phyloP scores from a whole-genome alignment of 257 asterid genomes.

The Capsicum rhomboideum region DNA sequence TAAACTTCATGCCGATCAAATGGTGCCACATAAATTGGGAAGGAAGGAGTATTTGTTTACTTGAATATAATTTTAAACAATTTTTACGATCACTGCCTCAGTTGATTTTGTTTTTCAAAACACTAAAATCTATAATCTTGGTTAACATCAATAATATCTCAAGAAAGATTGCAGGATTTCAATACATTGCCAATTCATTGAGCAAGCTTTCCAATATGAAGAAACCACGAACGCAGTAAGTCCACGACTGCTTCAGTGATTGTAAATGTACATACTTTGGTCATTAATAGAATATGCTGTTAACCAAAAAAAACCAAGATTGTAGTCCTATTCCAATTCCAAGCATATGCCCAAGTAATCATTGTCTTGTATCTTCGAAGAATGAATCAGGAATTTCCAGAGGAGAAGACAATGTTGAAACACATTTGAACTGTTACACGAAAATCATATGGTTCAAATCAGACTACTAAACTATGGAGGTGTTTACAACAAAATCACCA shows the following conservation, averaged over 20 bases:
- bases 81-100: too few species aligned
- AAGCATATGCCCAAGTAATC: background rate
- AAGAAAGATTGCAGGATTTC: background rate
- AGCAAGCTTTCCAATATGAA: background rate
- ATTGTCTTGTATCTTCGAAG: conserved; percentile 18
- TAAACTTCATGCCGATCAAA: too few species aligned
- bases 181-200: background rate
- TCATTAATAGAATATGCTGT: too few species aligned
- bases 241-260: too few species aligned
- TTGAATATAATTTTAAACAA: too few species aligned
- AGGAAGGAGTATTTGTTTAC: too few species aligned
- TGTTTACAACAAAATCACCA: background rate
- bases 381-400: conserved; percentile 33
- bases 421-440: conserved; percentile 63
- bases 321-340: background rate
- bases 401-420: conserved; percentile 45
- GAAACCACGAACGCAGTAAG: background rate
- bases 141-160: background rate
- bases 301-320: too few species aligned
- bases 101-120: too few species aligned
- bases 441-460: background rate
- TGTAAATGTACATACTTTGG: too few species aligned
- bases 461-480: background rate
- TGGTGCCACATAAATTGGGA: too few species aligned
- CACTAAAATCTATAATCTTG: too few species aligned